Evolutionary conservation across 2,329 filamentous ascomycete species (phyloP).

Genomic region (Cytospora mali): DNA sequence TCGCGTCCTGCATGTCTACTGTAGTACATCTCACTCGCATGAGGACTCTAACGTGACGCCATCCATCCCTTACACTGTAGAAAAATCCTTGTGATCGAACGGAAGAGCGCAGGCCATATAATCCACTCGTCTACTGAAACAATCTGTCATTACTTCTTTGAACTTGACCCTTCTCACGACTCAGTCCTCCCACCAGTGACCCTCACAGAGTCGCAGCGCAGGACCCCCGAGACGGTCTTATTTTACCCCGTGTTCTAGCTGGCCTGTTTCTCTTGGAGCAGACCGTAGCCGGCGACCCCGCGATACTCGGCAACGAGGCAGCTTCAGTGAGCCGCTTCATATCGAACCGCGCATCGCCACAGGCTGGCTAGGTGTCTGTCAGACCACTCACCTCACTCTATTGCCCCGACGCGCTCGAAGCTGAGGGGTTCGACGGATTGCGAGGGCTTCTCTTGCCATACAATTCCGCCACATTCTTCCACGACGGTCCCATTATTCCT

Average conservation of each 20-base stretch:
- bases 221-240: neutral
- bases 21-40: neutral
- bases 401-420: neutral
- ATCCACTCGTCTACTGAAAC: neutral
- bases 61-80: neutral
- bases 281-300: neutral
- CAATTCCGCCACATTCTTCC: neutral
- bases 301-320: constrained; percentile 1
- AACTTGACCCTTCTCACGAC: neutral
- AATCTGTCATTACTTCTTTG: neutral
- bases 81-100: neutral
- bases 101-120: neutral
- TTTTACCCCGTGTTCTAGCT: neutral
- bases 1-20: neutral
- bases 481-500: neutral
- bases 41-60: neutral
- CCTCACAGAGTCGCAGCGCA: neutral
- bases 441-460: neutral
- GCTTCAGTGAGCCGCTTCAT: neutral
- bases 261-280: neutral
- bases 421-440: neutral
- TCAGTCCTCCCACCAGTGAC: neutral
- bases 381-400: neutral
- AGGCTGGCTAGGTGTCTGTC: neutral
- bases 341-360: neutral